Base-by-base conservation (phyloP, 495 filamentous ascomycete species). In the Pseudotulostoma volvatum region DNA sequence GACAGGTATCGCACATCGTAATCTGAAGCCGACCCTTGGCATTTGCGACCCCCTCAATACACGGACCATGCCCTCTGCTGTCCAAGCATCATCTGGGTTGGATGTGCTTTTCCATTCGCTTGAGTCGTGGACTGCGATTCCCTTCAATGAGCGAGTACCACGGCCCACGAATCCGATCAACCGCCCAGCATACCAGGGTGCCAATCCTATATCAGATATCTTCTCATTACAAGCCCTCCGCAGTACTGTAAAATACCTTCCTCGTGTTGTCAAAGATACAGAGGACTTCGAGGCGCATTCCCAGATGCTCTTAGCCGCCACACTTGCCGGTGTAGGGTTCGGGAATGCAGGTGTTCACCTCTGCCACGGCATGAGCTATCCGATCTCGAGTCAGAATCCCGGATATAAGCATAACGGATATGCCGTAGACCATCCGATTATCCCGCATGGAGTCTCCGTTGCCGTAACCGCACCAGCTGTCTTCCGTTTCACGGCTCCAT, bases 21-120 rank as follows among this genome's bases (percentile, higher is more conserved):
- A 83, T 52, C 76, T 97, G 13, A 95, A 96, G 53, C 90, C 90
- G 19, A 94, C 85, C 0, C 73, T 97, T 4, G 90, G 92, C 16
- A 90, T 97, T 43, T 94, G 87, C 53, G 90, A 97, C 51, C 92
- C 90, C 1, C 57, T 94, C 34, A 96, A 97, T 59, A 95, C 90
- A 4, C 73, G 73, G 18, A 93, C 88, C 25, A 94, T 96, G 88
- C 90, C 90, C 4, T 68, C 81, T 1, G 85, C 88, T 5, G 92
- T 96, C 9, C 81, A 85, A 52, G 81, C 87, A 7, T 71, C 74
- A 18, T 88, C 85, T 1, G 90, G 92, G 1, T 67, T 97, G 5
- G 90, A 97, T 54, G 90, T 96, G 14, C 72, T 97, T 15, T 96
- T 85, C 56, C 92, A 96, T 60, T 71, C 76, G 9, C 73, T 97